Conservation (phyloP, 2,329 filamentous ascomycete genomes). For the Gaeumannomyces tritici region DNA sequence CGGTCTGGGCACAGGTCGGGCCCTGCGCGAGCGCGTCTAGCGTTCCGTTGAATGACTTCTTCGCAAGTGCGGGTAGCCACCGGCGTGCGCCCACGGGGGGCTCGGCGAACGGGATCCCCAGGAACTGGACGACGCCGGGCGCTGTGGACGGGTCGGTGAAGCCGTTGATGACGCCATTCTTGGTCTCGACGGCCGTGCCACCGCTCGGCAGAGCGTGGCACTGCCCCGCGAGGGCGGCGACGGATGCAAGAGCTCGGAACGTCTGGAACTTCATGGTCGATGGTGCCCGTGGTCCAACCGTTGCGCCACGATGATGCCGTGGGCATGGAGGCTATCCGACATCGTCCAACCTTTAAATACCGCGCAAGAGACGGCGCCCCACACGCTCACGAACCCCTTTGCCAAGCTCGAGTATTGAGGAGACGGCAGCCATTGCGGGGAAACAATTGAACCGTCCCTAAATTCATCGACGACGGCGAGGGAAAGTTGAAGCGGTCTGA, state of each 20-base stretch:
- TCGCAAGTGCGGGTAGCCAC: not conserved
- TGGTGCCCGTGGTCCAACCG: no score
- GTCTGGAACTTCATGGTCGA: not conserved
- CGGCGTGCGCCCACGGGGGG: conserved; percentile 47
- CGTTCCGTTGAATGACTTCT: not conserved
- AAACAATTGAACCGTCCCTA: no score
- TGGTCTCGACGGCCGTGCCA: not conserved
- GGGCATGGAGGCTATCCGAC: no score
- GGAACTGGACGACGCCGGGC: conserved; percentile 53
- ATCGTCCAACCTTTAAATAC: no score
- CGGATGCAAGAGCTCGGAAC: not conserved
- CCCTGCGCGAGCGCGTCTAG: not conserved
- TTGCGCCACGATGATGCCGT: no score
- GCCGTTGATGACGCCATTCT: not conserved
- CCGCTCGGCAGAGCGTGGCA: not conserved
- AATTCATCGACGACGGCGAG: no score
- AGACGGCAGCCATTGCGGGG: no score
- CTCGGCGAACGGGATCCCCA: conserved; percentile 66
- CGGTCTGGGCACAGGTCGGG: not conserved
- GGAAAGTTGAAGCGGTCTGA: no score
- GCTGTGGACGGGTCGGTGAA: not conserved
- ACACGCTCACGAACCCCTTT: no score
- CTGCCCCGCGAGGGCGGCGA: not conserved
- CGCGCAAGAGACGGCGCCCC: no score
- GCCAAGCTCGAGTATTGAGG: no score